Conservation (phyloP, 306 rosid species). For the Luffa aegyptiaca region DNA sequence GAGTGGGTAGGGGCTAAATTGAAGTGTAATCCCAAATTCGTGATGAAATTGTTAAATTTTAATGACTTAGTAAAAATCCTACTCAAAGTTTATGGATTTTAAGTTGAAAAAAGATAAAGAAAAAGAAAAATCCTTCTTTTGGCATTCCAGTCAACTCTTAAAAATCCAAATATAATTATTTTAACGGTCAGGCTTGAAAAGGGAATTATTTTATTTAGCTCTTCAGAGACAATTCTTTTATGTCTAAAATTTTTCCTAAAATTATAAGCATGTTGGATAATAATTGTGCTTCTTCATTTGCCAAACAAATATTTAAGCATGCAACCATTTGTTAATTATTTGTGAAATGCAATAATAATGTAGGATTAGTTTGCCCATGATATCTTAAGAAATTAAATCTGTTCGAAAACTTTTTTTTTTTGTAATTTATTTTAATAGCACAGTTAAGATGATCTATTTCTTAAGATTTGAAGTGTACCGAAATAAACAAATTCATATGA, state of each 20-base stretch:
- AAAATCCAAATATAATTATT: not conserved
- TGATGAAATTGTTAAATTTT: too few species aligned
- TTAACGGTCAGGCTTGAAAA: not conserved
- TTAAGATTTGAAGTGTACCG: too few species aligned
- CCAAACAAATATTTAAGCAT: not conserved
- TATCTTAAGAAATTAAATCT: not conserved
- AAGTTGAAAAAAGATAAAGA: too few species aligned
- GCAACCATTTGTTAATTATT: not conserved
- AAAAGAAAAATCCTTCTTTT: too few species aligned
- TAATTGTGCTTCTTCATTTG: not conserved
- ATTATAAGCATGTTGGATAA: not conserved
- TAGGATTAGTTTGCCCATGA: not conserved
- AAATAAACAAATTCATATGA: too few species aligned
- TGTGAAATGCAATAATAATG: not conserved
- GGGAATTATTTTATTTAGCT: not conserved
- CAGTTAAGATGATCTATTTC: too few species aligned
- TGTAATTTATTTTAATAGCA: too few species aligned
- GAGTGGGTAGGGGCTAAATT: too few species aligned
- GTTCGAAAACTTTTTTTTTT: not conserved
- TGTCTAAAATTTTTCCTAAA: not conserved
- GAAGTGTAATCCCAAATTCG: too few species aligned
- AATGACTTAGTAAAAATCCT: too few species aligned
- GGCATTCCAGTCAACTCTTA: not conserved
- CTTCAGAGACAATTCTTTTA: not conserved
- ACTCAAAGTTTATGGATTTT: too few species aligned